Conservation (phyloP, 257 asterid species). For the Fraxinus cuspidata region DNA sequence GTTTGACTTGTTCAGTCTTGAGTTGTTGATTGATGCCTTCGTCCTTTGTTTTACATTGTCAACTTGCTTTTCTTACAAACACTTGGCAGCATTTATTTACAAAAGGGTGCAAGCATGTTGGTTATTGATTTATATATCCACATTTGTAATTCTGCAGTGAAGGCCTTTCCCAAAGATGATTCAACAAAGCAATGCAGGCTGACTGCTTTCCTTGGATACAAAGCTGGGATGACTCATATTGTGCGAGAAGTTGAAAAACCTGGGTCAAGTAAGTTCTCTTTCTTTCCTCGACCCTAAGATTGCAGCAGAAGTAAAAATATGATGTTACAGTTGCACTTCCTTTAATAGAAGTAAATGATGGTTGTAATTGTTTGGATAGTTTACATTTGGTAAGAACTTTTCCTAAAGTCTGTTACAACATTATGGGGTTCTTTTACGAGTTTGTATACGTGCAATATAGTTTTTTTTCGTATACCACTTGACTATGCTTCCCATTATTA, state of each 20-base stretch:
- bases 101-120: not conserved
- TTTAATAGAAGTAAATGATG: not conserved
- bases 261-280: conserved; percentile 66
- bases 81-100: not conserved
- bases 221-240: conserved; percentile 91
- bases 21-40: not conserved
- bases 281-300: not conserved
- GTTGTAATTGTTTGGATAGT: not conserved
- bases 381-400: not conserved
- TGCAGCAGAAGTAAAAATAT: not conserved
- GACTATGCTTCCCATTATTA: not conserved
- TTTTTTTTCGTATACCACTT: not conserved
- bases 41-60: not conserved
- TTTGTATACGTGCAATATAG: not conserved
- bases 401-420: not conserved
- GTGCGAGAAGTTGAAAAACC: conserved; percentile 89
- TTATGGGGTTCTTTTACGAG: not conserved
- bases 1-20: not conserved
- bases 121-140: not conserved
- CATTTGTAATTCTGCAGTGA: conserved; percentile 47
- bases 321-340: not conserved
- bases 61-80: not conserved
- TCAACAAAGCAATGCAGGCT: conserved; percentile 58
- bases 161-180: conserved; percentile 81
- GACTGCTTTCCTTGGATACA: conserved; percentile 82